Conservation (phyloP, 75 land plant genomes). For the Cunninghamia lanceolata region DNA sequence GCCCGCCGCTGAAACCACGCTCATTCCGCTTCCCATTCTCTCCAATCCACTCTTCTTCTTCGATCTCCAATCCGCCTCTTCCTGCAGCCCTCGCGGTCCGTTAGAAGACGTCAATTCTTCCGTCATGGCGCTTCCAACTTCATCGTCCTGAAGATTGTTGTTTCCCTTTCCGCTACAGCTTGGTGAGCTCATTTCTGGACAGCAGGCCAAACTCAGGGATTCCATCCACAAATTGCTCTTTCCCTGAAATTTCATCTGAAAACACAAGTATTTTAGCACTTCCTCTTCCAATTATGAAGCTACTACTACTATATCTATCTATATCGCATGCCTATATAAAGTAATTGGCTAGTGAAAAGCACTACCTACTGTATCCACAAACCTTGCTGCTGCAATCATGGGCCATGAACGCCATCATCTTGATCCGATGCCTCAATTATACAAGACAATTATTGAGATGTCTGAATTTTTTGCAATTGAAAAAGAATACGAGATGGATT, state of each 20-base stretch:
- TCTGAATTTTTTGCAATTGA: neutral
- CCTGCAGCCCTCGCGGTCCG: neutral
- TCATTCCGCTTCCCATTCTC: constrained; percentile 26
- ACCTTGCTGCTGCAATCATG: neutral
- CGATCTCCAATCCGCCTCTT: neutral
- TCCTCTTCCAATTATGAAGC: neutral
- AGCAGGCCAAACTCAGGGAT: neutral
- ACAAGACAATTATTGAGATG: constrained; percentile 6
- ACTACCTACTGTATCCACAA: neutral
- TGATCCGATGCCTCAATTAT: neutral
- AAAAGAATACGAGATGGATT: neutral
- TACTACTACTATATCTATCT: too few relatives aligned
- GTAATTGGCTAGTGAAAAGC: neutral
- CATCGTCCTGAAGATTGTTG: neutral
- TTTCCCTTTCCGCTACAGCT: neutral
- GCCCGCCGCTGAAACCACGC: constrained; percentile 14
- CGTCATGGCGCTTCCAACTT: neutral
- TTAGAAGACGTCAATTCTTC: neutral
- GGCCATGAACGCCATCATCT: neutral
- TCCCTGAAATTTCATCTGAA: neutral
- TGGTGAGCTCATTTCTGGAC: neutral
- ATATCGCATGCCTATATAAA: neutral
- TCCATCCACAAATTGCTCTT: neutral
- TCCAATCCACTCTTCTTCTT: neutral
- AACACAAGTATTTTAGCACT: neutral